phyloP scores from a whole-genome alignment of 495 filamentous ascomycete species.

The Aspergillus indologenus region DNA sequence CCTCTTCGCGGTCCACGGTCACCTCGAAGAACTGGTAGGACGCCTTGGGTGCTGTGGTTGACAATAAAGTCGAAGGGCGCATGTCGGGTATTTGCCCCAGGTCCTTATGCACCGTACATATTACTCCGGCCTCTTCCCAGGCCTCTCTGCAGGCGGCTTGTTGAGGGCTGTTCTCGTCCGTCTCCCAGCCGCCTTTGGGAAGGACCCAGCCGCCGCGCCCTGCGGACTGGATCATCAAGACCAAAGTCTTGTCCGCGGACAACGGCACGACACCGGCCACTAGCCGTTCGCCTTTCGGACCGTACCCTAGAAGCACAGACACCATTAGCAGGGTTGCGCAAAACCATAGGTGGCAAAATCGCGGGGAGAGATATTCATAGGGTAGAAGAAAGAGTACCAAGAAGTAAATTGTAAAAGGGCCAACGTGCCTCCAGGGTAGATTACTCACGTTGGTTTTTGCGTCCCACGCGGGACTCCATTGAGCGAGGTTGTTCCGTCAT shows the following conservation, averaged over 20 bases:
- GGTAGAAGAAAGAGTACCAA: background rate
- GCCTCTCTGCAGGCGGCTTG: slow-evolving; percentile 79
- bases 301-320: slow-evolving; percentile 65
- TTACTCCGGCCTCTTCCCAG: slow-evolving; percentile 96
- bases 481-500: slow-evolving; percentile 62
- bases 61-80: slow-evolving; percentile 54
- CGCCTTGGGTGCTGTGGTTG: slow-evolving; percentile 67
- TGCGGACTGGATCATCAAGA: slow-evolving; percentile 90
- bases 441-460: slow-evolving; percentile 76
- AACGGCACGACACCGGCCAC: slow-evolving; percentile 92
- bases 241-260: slow-evolving; percentile 68
- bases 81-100: slow-evolving; percentile 82
- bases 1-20: slow-evolving; percentile 75
- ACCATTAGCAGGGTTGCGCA: slow-evolving; percentile 15
- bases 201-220: slow-evolving; percentile 89
- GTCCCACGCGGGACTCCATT: slow-evolving; percentile 75
- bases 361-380: background rate
- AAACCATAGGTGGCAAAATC: background rate
- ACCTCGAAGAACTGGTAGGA: slow-evolving; percentile 88
- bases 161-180: slow-evolving; percentile 71
- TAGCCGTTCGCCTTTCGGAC: slow-evolving; percentile 84
- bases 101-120: slow-evolving; percentile 74
- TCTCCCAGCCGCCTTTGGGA: slow-evolving; percentile 97
- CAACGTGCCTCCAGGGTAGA: slow-evolving; percentile 20
- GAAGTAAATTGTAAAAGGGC: background rate